Conservation (phyloP, 495 filamentous ascomycete species). For the Daldinia vernicosa region DNA sequence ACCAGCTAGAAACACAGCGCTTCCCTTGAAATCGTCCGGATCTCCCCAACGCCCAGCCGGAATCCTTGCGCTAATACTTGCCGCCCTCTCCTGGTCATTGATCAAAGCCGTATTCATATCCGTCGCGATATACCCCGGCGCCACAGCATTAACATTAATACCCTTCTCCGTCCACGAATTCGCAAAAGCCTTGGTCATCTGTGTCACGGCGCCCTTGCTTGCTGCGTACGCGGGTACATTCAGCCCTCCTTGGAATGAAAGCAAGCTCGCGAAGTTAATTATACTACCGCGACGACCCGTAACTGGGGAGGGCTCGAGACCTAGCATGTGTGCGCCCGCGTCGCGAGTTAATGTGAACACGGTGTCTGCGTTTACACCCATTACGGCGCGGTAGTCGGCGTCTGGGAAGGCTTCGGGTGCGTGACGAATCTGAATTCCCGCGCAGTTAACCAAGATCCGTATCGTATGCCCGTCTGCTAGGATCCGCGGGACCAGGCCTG, state of each 20-base stretch:
- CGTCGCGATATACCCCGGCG: conserved; percentile 84
- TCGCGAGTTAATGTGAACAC: conserved; percentile 88
- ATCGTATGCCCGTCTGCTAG: conserved; percentile 67
- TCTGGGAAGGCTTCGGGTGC: conserved; percentile 81
- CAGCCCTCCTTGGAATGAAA: conserved; percentile 90
- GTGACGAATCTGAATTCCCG: conserved; percentile 84
- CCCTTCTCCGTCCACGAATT: conserved; percentile 87
- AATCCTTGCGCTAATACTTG: conserved; percentile 81
- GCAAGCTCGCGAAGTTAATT: conserved; percentile 85
- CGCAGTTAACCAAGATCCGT: conserved; percentile 84
- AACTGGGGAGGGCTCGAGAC: conserved; percentile 59
- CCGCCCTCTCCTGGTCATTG: conserved; percentile 71
- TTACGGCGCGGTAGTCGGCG: conserved; percentile 82
- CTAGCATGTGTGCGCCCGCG: conserved; percentile 84
- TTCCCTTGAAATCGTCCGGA: conserved; percentile 91
- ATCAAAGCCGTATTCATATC: conserved; percentile 92
- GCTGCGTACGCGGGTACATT: conserved; percentile 93
- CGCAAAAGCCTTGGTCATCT: conserved; percentile 85
- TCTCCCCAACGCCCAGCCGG: conserved; percentile 87
- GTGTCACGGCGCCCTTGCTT: conserved; percentile 84
- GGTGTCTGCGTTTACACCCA: conserved; percentile 84
- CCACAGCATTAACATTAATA: conserved; percentile 82
- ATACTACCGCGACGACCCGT: conserved; percentile 74
- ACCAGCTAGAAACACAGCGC: conserved; percentile 79
- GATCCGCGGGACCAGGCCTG: conserved; percentile 67